These are phyloP conservation scores for Tolypocladium ophioglossoides DNA, from an alignment of 2,329 filamentous ascomycete species.

Conservation along the genomic window DNA sequence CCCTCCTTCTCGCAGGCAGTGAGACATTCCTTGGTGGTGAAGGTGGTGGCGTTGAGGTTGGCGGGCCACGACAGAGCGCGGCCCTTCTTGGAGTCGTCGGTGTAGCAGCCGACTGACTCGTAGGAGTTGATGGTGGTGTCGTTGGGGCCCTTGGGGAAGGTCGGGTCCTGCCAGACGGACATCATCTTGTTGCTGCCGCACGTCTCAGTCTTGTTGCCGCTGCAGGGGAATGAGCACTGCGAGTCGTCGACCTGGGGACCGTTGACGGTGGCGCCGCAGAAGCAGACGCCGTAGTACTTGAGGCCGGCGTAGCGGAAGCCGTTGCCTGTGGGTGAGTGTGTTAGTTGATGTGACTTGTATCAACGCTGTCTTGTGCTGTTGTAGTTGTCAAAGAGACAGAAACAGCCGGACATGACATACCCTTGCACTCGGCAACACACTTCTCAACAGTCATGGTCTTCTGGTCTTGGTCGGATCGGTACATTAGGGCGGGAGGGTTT, in stretches of 20 bases:
- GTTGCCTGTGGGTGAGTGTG: constrained; percentile 22
- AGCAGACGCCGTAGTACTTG: constrained; percentile 41
- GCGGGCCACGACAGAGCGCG: constrained; percentile 35
- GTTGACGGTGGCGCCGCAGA: constrained; percentile 39
- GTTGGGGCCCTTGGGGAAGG: constrained; percentile 31
- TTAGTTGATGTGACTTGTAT: background rate
- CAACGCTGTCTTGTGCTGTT: background rate
- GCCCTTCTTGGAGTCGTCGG: constrained; percentile 29
- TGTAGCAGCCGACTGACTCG: constrained; percentile 52
- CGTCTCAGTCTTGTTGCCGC: constrained; percentile 29
- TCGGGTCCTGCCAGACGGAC: constrained; percentile 38
- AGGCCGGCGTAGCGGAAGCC: constrained; percentile 40
- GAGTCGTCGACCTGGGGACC: constrained; percentile 39
- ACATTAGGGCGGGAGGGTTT: constrained; percentile 24
- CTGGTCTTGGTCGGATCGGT: constrained; percentile 26
- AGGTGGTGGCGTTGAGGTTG: constrained; percentile 19
- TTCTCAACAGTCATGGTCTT: constrained; percentile 35
- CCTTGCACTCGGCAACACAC: constrained; percentile 39
- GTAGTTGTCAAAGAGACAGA: background rate
- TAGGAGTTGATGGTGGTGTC: constrained; percentile 41
- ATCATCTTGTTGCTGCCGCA: constrained; percentile 38
- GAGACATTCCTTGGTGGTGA: constrained; percentile 34
- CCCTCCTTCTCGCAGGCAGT: constrained; percentile 29
- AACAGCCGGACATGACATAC: constrained; percentile 13
- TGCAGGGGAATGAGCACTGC: constrained; percentile 48